Evolutionary conservation across 108 stramenopile genomes (phyloP).

Genomic region (Pseudonitzschia multiseries): DNA sequence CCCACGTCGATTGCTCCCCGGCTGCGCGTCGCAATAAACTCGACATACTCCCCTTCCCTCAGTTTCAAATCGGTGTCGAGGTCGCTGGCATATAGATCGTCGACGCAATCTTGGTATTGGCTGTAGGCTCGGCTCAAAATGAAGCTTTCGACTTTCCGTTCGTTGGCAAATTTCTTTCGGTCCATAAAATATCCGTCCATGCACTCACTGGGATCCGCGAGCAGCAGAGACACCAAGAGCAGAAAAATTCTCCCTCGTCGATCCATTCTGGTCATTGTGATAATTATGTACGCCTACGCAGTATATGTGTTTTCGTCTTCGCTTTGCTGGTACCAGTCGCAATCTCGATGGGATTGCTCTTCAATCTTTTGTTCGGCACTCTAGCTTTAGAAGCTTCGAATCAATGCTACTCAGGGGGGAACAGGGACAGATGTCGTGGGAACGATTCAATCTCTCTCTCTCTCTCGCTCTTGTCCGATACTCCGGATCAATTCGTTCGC

Average conservation of each 20-base stretch:
- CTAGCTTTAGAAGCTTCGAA: too few relatives aligned
- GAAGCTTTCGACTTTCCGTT: neutral
- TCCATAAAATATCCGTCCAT: neutral
- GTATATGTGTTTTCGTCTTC: too few relatives aligned
- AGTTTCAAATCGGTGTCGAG: slow-evolving; percentile 11
- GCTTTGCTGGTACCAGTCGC: too few relatives aligned
- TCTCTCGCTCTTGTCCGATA: too few relatives aligned
- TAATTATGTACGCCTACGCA: neutral
- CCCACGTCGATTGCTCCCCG: slow-evolving; percentile 11
- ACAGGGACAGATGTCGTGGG: too few relatives aligned
- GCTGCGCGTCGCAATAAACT: slow-evolving; percentile 23
- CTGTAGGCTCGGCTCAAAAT: neutral
- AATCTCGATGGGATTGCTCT: too few relatives aligned
- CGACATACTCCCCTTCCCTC: slow-evolving; percentile 16
- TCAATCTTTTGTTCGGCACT: too few relatives aligned
- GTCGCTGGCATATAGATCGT: slow-evolving; percentile 21
- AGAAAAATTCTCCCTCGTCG: neutral
- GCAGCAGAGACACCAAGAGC: neutral
- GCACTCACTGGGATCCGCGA: neutral
- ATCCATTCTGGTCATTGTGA: neutral
- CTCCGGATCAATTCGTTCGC: too few relatives aligned
- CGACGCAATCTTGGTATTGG: slow-evolving; percentile 25
- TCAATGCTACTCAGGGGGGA: too few relatives aligned
- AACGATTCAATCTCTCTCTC: too few relatives aligned
- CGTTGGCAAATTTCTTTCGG: neutral